Percentiles rank a stretch among this genome's conserved stretches.
These are phyloP conservation scores for Ganoderma meredithae DNA, from an alignment of 1,284 basidiomycete genomes.

Conservation along the genomic window DNA sequence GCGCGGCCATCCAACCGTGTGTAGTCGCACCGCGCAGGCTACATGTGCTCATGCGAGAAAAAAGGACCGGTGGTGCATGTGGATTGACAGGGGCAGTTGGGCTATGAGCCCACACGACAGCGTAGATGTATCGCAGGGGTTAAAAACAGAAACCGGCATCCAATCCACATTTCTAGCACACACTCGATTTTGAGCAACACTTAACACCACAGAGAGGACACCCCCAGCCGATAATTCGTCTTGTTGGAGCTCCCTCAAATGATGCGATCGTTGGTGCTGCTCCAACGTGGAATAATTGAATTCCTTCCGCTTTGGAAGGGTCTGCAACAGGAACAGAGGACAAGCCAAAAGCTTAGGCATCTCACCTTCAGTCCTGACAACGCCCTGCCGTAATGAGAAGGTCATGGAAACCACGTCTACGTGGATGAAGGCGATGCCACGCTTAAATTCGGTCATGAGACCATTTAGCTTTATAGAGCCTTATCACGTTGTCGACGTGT, in stretches of 20 bases:
- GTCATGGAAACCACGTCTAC: background rate
- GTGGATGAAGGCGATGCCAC: constrained; percentile 14
- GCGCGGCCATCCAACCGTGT: background rate
- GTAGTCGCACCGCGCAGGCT: background rate
- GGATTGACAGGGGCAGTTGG: background rate
- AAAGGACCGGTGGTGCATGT: background rate
- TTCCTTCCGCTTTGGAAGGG: too few relatives aligned
- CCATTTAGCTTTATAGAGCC: background rate
- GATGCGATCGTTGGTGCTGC: too few relatives aligned
- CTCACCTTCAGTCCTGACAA: background rate
- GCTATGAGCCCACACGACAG: background rate
- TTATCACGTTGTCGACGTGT: background rate
- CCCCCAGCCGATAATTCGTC: constrained; percentile 1
- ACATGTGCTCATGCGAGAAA: background rate
- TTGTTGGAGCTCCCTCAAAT: background rate
- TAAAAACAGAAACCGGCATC: constrained; percentile 8
- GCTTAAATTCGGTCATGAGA: constrained; percentile 12
- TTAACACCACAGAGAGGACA: background rate
- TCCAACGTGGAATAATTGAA: too few relatives aligned
- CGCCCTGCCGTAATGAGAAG: constrained; percentile 7
- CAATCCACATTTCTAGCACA: background rate
- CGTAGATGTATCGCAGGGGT: constrained; percentile 5
- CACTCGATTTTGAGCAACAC: background rate
- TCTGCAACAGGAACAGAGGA: background rate
- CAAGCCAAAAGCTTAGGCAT: background rate